Base-by-base conservation (phyloP, 2,329 filamentous ascomycete genomes). In the Alternaria sp. region DNA sequence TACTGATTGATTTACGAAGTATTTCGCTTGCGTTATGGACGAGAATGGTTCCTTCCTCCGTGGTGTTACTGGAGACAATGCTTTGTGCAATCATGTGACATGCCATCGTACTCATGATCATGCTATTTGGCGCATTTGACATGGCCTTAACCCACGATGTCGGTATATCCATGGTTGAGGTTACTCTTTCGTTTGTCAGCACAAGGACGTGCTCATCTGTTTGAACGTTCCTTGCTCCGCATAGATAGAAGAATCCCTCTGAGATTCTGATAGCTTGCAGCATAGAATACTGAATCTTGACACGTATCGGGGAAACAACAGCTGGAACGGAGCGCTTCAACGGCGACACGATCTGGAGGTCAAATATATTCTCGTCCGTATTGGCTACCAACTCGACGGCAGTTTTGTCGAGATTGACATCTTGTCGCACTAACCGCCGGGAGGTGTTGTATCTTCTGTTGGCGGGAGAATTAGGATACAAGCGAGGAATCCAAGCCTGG, bases 371-470 rank as follows among this genome's bases (percentile, higher is more conserved):
- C 24, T 41, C 17, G 21, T 50, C 34, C 29, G 10, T 24, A 50
- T 44, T 45, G 26, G 42, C 36, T 8, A 46, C 52, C 31, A 60
- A 28, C 40, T 21, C 46, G 14, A 60, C 24, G 5, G 37, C 46
- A 33, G 51, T 46, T 33, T 55, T 39, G 13, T 40, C 33, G 7
- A 41, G 51, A 48, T 60, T 52, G 39, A 60, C 51, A 8, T 60
- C 39, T 9, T 52, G 21, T n/a, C 21, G 37, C n/a, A 60, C 33
- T 4, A 41, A 34, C 7, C 68, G 67, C 26, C 52, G 51, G 14
- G 59, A 56, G 13, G 66, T 65, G 48, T 72, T 72, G 31, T 65
- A 64, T 17, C 69, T 60, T 29, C 65, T 44, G 44, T 72, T 72
- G 2, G 33, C 37, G 4, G 46, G 23, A 29, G 5, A 13, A 37